These are phyloP conservation scores for Polyporus arcularius DNA, from an alignment of 768 basidiomycete genomes.

Conservation along the genomic window DNA sequence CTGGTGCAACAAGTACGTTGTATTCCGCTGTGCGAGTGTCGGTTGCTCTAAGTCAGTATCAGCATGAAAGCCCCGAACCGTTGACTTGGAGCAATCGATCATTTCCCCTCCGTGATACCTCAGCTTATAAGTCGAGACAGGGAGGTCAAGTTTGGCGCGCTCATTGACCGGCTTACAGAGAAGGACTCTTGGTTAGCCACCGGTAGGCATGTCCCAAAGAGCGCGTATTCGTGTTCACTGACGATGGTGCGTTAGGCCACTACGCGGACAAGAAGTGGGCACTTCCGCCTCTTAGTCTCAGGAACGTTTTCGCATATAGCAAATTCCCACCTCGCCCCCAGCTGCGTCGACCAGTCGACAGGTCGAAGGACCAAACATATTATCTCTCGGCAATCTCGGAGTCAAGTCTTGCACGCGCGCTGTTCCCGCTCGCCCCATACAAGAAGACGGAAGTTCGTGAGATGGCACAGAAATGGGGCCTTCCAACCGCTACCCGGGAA, in stretches of 20 bases:
- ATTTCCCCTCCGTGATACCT: no score
- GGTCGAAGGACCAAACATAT: conserved; percentile 87
- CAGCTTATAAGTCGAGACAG: conserved; percentile 37
- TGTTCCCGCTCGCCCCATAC: conserved; percentile 76
- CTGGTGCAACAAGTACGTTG: conserved; percentile 77
- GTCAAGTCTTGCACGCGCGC: conserved; percentile 57
- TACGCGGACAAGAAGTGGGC: conserved; percentile 75
- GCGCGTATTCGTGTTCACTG: neutral
- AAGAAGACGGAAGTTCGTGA: conserved; percentile 73
- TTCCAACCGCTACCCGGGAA: conserved; percentile 73
- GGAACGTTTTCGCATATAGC: conserved; percentile 10
- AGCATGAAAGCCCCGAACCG: no score
- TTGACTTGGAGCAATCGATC: no score
- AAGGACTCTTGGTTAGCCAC: conserved; percentile 74
- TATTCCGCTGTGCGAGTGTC: neutral
- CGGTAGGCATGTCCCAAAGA: conserved; percentile 42
- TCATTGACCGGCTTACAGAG: conserved; percentile 62
- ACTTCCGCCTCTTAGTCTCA: neutral
- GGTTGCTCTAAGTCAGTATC: no score
- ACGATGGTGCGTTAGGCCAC: conserved; percentile 55
- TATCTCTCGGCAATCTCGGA: conserved; percentile 83
- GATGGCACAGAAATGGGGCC: conserved; percentile 58
- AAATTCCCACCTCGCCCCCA: conserved; percentile 29
- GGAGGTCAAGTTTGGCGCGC: conserved; percentile 89
- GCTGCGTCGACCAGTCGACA: conserved; percentile 50